phyloP scores from a whole-genome alignment of 345 rosid genomes.

The Pistacia atlantica region DNA sequence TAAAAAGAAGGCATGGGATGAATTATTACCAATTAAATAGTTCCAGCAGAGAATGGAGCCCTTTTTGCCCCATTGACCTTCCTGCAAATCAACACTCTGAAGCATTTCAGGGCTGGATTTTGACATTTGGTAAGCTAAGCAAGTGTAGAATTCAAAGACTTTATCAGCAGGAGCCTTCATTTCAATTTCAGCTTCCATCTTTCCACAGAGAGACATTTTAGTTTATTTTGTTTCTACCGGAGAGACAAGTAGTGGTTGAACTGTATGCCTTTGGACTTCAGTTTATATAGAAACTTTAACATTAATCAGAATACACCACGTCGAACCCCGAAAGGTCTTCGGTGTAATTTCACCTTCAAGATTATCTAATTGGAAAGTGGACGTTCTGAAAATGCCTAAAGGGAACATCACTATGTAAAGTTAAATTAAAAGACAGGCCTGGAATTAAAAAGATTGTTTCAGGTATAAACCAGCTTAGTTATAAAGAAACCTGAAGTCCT shows the following conservation, averaged over 20 bases:
- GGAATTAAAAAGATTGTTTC: too few species aligned
- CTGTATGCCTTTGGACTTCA: not conserved
- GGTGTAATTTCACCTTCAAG: too few species aligned
- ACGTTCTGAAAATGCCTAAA: too few species aligned
- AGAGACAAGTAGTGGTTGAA: not conserved
- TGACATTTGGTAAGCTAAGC: not conserved
- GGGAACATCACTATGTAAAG: too few species aligned
- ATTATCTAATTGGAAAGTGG: too few species aligned
- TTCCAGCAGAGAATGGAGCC: not conserved
- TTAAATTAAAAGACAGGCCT: too few species aligned
- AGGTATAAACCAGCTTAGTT: too few species aligned
- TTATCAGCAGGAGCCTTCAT: constrained; percentile 17
- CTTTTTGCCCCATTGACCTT: constrained; percentile 7
- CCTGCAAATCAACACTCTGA: constrained; percentile 10
- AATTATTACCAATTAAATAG: not conserved
- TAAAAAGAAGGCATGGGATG: too few species aligned
- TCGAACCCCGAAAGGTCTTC: too few species aligned
- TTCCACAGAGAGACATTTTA: constrained; percentile 22
- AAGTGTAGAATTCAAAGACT: not conserved
- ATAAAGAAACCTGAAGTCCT: too few species aligned
- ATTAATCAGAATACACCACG: too few species aligned
- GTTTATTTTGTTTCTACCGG: not conserved
- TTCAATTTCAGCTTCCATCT: constrained; percentile 5
- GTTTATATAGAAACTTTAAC: not conserved
- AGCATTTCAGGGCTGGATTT: not conserved